Evolutionary conservation across 192 early-diverging fungal species (phyloP).

Genomic region (Entophlyctis helioformis): DNA sequence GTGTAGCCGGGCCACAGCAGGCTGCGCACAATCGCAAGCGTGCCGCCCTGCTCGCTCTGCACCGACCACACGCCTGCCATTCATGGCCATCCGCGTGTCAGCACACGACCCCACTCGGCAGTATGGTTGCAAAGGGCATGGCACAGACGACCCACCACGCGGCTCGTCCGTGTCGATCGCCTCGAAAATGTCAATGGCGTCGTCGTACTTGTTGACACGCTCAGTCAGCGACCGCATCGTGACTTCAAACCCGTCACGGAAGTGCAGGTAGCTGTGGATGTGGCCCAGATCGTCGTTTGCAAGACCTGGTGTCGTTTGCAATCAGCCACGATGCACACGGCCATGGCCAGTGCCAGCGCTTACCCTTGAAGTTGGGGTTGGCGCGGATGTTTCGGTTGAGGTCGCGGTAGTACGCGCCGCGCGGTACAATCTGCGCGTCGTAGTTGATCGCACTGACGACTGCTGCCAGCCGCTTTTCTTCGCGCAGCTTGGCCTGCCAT

Average conservation of each 20-base stretch:
- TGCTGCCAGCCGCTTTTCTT: constrained; percentile 34
- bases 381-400: constrained; percentile 15
- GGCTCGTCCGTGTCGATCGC: constrained; percentile 31
- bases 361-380: constrained; percentile 34
- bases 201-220: constrained; percentile 31
- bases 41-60: constrained; percentile 26
- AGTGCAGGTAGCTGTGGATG: constrained; percentile 36
- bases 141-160: constrained; percentile 18
- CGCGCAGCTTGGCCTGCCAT: too few species aligned
- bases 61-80: constrained; percentile 37
- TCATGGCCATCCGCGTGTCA: neutral
- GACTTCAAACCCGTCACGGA: constrained; percentile 42
- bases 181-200: constrained; percentile 44
- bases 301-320: too few species aligned
- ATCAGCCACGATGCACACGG: neutral
- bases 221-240: constrained; percentile 28
- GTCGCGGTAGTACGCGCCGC: constrained; percentile 39
- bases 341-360: neutral
- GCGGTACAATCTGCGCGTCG: constrained; percentile 38
- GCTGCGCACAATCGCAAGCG: constrained; percentile 29
- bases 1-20: constrained; percentile 46
- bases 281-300: constrained; percentile 21
- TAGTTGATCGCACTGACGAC: constrained; percentile 34
- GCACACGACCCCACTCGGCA: neutral
- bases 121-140: neutral